Percentiles rank a stretch among this genome's conserved stretches.
Evolutionary conservation across 2,329 filamentous ascomycete genomes (phyloP).

Genomic region (Truncatella angustata): DNA sequence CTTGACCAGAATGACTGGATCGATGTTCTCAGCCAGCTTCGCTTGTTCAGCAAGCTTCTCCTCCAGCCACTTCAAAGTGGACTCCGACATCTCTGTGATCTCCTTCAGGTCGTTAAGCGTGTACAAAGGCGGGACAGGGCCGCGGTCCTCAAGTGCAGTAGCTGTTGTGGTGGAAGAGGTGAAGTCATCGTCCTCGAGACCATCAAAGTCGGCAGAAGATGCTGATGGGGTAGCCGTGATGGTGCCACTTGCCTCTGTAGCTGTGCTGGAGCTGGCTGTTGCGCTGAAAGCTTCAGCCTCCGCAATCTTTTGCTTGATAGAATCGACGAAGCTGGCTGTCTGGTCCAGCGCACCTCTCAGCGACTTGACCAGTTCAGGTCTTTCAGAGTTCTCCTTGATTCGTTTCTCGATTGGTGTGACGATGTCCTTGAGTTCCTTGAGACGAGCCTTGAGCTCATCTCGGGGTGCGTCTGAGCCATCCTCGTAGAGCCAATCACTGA

Average conservation of each 20-base stretch:
- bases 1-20: constrained; percentile 71
- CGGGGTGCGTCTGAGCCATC: constrained; percentile 76
- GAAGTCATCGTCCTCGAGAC: constrained; percentile 70
- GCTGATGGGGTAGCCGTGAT: constrained; percentile 47
- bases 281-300: constrained; percentile 64
- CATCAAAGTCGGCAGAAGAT: constrained; percentile 58
- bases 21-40: constrained; percentile 65
- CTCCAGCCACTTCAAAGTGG: constrained; percentile 71
- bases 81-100: constrained; percentile 61
- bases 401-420: constrained; percentile 76
- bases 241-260: constrained; percentile 40
- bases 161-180: constrained; percentile 34
- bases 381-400: constrained; percentile 66
- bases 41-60: constrained; percentile 70
- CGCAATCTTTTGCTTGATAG: constrained; percentile 67
- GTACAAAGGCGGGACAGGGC: constrained; percentile 66
- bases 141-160: constrained; percentile 46
- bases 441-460: constrained; percentile 71
- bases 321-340: constrained; percentile 66
- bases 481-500: constrained; percentile 88
- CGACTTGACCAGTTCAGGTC: constrained; percentile 66
- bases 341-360: constrained; percentile 71
- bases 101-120: constrained; percentile 67
- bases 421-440: constrained; percentile 74
- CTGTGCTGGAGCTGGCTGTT: constrained; percentile 47